Evolutionary conservation across 2,329 filamentous ascomycete species (phyloP).

Genomic region (Coniochaeta sp.): DNA sequence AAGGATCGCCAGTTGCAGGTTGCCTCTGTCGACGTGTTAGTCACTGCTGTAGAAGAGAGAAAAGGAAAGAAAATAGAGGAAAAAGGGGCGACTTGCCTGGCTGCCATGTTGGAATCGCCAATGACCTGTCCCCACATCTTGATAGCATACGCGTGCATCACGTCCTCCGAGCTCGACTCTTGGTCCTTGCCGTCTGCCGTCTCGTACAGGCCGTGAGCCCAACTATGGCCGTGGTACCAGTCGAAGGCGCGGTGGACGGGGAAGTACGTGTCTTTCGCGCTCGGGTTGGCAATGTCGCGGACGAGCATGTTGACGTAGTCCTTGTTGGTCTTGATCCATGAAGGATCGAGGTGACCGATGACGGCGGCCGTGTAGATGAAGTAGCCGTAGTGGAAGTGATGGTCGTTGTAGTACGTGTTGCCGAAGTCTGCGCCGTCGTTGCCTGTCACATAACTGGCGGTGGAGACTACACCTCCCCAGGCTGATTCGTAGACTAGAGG

Average conservation of each 20-base stretch:
- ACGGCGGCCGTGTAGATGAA: constrained; percentile 82
- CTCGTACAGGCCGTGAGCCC: constrained; percentile 75
- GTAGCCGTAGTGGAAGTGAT: constrained; percentile 77
- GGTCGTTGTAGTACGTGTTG: constrained; percentile 77
- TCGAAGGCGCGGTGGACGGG: constrained; percentile 81
- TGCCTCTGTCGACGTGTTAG: constrained; percentile 41
- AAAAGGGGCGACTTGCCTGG: constrained; percentile 36
- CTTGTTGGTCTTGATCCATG: constrained; percentile 66
- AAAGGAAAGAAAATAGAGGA: not conserved
- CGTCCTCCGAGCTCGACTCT: constrained; percentile 87
- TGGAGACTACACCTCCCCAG: constrained; percentile 79
- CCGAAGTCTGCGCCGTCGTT: constrained; percentile 76
- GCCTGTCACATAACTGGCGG: constrained; percentile 62
- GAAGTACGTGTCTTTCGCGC: constrained; percentile 62
- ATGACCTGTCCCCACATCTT: constrained; percentile 88
- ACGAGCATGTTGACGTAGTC: constrained; percentile 78
- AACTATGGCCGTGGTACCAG: constrained; percentile 91
- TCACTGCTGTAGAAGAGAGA: not conserved
- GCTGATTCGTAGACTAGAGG: constrained; percentile 57
- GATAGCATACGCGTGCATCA: constrained; percentile 76
- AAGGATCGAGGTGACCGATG: constrained; percentile 69
- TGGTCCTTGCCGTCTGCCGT: constrained; percentile 69
- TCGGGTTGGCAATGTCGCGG: constrained; percentile 76
- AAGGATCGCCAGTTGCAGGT: constrained; percentile 76
- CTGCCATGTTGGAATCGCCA: constrained; percentile 73